Conservation (phyloP, 371 early-diverging fungal species). For the Zychaea mexicana region DNA sequence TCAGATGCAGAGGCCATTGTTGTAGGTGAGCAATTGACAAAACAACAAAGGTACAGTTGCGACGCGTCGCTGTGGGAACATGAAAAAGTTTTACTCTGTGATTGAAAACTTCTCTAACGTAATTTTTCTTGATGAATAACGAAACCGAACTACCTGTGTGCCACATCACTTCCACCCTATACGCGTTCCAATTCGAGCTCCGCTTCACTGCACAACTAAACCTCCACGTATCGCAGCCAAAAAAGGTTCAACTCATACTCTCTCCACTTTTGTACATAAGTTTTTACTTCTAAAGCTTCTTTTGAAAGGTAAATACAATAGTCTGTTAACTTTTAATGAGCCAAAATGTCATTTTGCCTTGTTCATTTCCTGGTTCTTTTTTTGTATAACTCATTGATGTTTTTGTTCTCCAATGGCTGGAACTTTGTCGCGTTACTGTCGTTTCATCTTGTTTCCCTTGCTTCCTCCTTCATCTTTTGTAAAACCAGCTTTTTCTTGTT, state of each 20-base stretch:
- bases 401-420: no score
- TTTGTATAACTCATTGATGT: no score
- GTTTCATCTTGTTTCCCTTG: background rate
- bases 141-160: no score
- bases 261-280: constrained; percentile 1
- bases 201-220: background rate
- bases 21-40: no score
- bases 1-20: no score
- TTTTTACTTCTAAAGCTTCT: background rate
- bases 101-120: no score
- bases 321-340: background rate
- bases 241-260: background rate
- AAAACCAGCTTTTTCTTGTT: background rate
- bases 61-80: no score
- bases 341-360: no score
- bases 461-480: background rate
- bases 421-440: background rate
- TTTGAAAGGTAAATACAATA: background rate
- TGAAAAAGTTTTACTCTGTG: no score
- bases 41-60: no score
- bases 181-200: background rate
- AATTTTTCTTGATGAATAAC: no score
- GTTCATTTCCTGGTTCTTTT: no score
- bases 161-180: background rate
- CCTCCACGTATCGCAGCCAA: background rate